These are phyloP conservation scores for Podila epigama DNA, from an alignment of 192 early-diverging fungal species.

Conservation along the genomic window DNA sequence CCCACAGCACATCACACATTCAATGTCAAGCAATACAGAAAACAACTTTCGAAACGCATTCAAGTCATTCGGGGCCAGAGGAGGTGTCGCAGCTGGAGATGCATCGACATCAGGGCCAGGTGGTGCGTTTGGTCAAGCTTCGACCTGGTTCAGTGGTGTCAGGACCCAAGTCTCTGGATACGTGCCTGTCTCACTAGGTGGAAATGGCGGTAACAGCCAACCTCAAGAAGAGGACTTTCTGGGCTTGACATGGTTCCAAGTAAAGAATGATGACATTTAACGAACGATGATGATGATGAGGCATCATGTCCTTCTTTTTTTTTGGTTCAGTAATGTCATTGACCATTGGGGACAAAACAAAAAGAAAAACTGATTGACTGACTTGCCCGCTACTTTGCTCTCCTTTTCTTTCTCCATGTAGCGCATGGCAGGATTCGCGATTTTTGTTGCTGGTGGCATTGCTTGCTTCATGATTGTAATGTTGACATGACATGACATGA, in stretches of 20 bases:
- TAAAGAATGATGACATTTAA: neutral
- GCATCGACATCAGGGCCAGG: neutral
- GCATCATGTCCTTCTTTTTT: neutral
- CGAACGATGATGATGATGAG: neutral
- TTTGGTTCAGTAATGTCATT: neutral
- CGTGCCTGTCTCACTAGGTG: conserved; percentile 40
- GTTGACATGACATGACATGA: too few species aligned
- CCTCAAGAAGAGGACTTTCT: conserved; percentile 47
- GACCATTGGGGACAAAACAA: neutral
- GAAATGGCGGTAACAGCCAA: conserved; percentile 12
- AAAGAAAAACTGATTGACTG: neutral
- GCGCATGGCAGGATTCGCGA: conserved; percentile 60
- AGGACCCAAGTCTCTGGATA: conserved; percentile 40
- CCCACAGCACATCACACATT: neutral
- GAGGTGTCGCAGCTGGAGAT: conserved; percentile 24
- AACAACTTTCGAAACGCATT: conserved; percentile 56
- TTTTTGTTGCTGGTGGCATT: conserved; percentile 56
- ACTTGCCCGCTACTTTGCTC: neutral
- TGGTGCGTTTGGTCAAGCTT: conserved; percentile 17
- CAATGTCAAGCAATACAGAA: conserved; percentile 55
- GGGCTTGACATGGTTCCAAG: conserved; percentile 43
- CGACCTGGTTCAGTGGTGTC: conserved; percentile 39
- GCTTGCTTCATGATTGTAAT: conserved; percentile 57
- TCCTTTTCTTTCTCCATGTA: conserved; percentile 15
- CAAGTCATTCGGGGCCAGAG: conserved; percentile 52